A percentile compares a stretch with the other conserved stretches of the same genome.
These are phyloP conservation scores for Musa balbisiana DNA, from an alignment of 202 grass and related monocot genomes.

Conservation along the genomic window DNA sequence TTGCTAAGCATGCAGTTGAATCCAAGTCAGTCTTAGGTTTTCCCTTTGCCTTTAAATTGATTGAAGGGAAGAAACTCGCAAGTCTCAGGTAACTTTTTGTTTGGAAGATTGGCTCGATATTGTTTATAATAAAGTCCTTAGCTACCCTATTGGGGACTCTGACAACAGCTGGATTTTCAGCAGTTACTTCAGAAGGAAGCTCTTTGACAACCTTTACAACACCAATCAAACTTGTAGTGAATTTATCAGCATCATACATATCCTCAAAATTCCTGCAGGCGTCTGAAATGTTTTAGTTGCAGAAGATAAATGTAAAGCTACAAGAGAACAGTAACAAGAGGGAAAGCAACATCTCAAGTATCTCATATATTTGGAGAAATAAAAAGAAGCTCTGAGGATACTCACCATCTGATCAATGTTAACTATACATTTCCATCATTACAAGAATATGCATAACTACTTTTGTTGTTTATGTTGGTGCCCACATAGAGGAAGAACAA, in stretches of 20 bases:
- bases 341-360: no score
- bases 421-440: no score
- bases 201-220: conserved; percentile 45
- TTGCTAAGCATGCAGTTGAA: conserved; percentile 65
- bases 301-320: background rate
- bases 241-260: conserved; percentile 72
- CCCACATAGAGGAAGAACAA: no score
- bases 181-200: conserved; percentile 54
- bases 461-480: no score
- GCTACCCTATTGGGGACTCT: conserved; percentile 71
- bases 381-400: no score
- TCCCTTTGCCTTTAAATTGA: conserved; percentile 54
- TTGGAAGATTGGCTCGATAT: conserved; percentile 61
- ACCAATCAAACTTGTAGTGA: conserved; percentile 50
- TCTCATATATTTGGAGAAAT: no score
- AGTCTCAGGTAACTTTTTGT: conserved; percentile 71
- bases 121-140: conserved; percentile 54
- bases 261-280: conserved; percentile 71
- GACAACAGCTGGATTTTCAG: conserved; percentile 53
- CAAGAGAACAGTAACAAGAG: background rate
- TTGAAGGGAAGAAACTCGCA: conserved; percentile 53
- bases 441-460: no score
- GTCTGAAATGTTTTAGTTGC: conserved; percentile 17
- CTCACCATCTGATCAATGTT: no score
- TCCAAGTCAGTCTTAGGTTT: conserved; percentile 52